Evolutionary conservation across 257 asterid species (phyloP).

Genomic region (Perilla frutescens): DNA sequence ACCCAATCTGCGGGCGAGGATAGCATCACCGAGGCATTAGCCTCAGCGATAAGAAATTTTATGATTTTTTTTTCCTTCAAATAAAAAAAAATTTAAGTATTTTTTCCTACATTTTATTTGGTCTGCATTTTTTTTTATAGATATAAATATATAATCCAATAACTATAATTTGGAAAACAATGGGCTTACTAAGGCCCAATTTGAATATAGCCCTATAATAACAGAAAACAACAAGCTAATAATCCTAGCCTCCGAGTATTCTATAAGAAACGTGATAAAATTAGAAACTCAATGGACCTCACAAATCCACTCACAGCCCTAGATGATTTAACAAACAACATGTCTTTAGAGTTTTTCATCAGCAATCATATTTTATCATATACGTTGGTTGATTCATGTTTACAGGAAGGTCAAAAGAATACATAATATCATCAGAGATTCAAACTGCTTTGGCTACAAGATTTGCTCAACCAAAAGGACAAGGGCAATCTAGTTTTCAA

Average conservation of each 20-base stretch:
- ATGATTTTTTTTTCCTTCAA: too few species aligned
- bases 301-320: neutral
- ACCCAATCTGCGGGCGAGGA: too few species aligned
- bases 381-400: slow-evolving; percentile 3
- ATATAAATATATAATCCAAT: too few species aligned
- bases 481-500: neutral
- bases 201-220: too few species aligned
- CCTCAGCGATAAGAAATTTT: too few species aligned
- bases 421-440: neutral
- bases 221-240: slow-evolving; percentile 21
- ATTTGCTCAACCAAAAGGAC: slow-evolving; percentile 9
- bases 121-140: too few species aligned
- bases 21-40: too few species aligned
- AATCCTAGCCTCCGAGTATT: neutral
- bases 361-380: slow-evolving; percentile 15
- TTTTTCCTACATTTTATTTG: too few species aligned
- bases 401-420: slow-evolving; percentile 13
- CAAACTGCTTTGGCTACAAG: slow-evolving; percentile 14
- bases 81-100: too few species aligned
- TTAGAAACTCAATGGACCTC: slow-evolving; percentile 6
- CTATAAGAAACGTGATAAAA: neutral
- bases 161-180: too few species aligned
- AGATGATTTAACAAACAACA: slow-evolving; percentile 6
- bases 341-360: slow-evolving; percentile 15
- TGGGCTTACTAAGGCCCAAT: too few species aligned